Percentiles rank a stretch among this genome's conserved stretches.
Conservation (phyloP, 2,329 filamentous ascomycete species). For the Phoma sp. region DNA sequence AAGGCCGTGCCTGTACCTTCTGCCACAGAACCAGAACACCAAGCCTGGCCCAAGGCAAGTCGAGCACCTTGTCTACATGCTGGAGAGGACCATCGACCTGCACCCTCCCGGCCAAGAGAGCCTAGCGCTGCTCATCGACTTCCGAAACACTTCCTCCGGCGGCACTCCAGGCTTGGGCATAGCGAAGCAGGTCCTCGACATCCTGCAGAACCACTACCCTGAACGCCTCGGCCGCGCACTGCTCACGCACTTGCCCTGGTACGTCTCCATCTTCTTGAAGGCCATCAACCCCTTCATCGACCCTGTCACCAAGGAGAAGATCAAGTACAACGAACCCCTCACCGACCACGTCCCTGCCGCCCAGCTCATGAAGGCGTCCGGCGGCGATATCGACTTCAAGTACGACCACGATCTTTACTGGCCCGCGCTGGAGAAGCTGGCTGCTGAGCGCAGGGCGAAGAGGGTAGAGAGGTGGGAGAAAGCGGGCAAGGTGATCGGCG, state of each 20-base stretch:
- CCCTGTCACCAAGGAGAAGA: conserved; percentile 88
- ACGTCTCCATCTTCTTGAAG: conserved; percentile 94
- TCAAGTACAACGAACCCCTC: conserved; percentile 97
- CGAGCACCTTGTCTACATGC: conserved; percentile 94
- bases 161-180: conserved; percentile 78
- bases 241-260: conserved; percentile 90
- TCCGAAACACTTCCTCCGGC: conserved; percentile 77
- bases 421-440: conserved; percentile 79
- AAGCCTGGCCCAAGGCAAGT: conserved; percentile 84
- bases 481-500: conserved; percentile 81
- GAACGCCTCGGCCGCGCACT: conserved; percentile 88
- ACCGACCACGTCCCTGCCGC: conserved; percentile 77
- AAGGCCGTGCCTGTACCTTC: conserved; percentile 89
- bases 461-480: conserved; percentile 75
- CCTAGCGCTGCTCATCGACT: conserved; percentile 87
- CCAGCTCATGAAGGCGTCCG: conserved; percentile 81
- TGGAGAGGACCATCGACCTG: conserved; percentile 86
- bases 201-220: conserved; percentile 94
- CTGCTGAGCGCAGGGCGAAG: conserved; percentile 67
- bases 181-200: conserved; percentile 83
- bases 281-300: conserved; percentile 96
- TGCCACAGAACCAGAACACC: conserved; percentile 91
- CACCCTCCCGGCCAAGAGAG: conserved; percentile 89
- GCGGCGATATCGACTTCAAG: conserved; percentile 83
- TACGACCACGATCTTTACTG: conserved; percentile 92